Evolutionary conservation across 352 stramenopile species (phyloP), one percentile per base, ranked within the genome.

Genomic region (Phytophthora pseudosyringae): DNA sequence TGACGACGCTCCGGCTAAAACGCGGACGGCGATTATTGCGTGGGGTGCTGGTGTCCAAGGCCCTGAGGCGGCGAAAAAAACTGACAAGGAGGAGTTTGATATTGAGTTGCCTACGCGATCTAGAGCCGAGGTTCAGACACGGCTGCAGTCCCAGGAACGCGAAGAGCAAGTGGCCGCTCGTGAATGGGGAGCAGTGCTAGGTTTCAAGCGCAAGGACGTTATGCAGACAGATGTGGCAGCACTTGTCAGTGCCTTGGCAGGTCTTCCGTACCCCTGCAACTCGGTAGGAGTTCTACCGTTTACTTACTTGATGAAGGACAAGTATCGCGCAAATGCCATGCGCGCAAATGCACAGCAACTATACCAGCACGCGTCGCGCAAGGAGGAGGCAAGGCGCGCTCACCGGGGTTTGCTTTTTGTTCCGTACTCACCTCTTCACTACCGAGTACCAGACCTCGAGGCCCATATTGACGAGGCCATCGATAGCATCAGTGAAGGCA

Each of bases 141-240:
- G 88, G 32, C 56, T 93, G 5, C 28, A 62, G 6, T 63, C 64
- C 0, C 84, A 93, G 40, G 16, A 39, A 18, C 29, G 26, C 12
- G 79, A 90, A 38, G 84, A 93, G 51, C 32, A 61, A 1, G 52
- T 58, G 25, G 84, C 84, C 18, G 21, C 51, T 8, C 51, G 46
- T 6, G 72, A 89, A 41, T 93, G 83, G 76, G 59, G 51, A n/a
- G 57, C 57, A 11, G 64, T 95, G 16, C 25, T 60, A 4, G 28
- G 69, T 15, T 65, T 91, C 10, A 71, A 67, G 40, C 87, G 87
- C 29, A 88, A 83, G 21, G 87, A 95, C 61, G 80, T 91, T 16
- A 90, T 94, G 81, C 87, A 95, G 57, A 77, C 78, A n/a, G 87
- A 95, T 65, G 69, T 95, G 11, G 87, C 87, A 18, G 71, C 87